These are phyloP conservation scores for Ensete glaucum DNA, from an alignment of 176 grass and related monocot genomes.

Conservation along the genomic window DNA sequence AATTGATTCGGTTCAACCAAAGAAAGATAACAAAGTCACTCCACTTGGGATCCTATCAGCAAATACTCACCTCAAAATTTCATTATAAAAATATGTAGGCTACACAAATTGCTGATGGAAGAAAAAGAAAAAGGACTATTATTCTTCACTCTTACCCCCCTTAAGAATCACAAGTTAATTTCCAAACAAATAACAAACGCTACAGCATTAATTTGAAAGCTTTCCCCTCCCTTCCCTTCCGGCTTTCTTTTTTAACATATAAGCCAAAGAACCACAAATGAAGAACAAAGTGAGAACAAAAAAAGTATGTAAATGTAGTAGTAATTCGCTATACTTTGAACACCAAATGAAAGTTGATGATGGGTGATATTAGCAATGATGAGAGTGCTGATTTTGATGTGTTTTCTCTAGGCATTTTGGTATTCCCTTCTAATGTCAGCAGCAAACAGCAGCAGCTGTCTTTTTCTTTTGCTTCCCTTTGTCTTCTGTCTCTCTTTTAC, in stretches of 20 bases:
- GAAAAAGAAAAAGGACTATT: no score
- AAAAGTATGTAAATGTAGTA: background rate
- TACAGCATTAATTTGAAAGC: background rate
- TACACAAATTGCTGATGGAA: no score
- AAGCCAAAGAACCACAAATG: background rate
- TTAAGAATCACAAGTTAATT: background rate
- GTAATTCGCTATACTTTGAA: background rate
- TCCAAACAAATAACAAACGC: background rate
- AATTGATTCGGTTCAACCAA: no score
- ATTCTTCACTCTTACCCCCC: no score
- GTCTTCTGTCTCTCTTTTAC: background rate
- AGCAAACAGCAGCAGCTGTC: constrained; percentile 13
- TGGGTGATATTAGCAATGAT: constrained; percentile 33
- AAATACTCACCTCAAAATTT: no score
- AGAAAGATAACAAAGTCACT: no score
- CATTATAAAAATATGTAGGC: no score
- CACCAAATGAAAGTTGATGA: constrained; percentile 26
- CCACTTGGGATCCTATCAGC: no score
- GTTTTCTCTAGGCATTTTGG: constrained; percentile 42
- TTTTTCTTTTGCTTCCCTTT: constrained; percentile 1
- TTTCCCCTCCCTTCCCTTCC: background rate
- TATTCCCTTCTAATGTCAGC: constrained; percentile 13
- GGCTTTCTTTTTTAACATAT: background rate
- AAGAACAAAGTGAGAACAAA: background rate
- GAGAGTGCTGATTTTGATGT: constrained; percentile 39